Base-by-base conservation (phyloP, 164 flowering plant species). In the Tinospora cordifolia region DNA sequence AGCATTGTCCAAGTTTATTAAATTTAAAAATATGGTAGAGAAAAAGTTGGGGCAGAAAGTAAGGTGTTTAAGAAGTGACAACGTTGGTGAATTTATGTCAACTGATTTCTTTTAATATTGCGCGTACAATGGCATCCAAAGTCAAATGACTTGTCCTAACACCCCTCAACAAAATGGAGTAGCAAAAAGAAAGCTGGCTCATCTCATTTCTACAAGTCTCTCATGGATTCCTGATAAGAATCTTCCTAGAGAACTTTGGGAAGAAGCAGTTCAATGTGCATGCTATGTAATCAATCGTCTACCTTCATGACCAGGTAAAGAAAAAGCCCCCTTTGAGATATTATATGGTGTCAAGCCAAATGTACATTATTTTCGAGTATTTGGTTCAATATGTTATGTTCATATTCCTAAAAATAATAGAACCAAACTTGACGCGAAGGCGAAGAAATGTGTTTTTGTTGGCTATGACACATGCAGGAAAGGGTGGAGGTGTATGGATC, bases 151-250 rank as follows among this genome's bases (percentile, higher is more conserved):
- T 3, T 41, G 46, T 41, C 46, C 46, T 0, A 41, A 41, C 8
- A 41, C 46, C 8, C 46, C 46, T 3, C 46, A 41, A 41, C 6
- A 11, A 4, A 41, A 41, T 65, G 68, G 71, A 14, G 70, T 75
- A 39, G 27, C 59, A 3, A 66, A 79, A 41, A 30, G 71, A 19
- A 74, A 79, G 76, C 30, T 76, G 7, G 68, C 58, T 1, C 68
- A 79, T 62, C 63, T 74, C 13, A n/a, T 54, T 6, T 30, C 51
- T 26, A 49, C 60, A 14, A 13, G 64, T 46, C 21, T 69, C 0
- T 76, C 75, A 3, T 75, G 78, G 73, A 39, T 74, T 15, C 77
- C 74, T 66, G 70, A 70, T 8, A 79, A 76, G n/a, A 76, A 76
- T 58, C 75, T 73, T 54, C 70, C 73, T 25, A 27, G 54, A 8